Evolutionary conservation across 257 asterid species (phyloP).

Genomic region (Handroanthus guayacan): DNA sequence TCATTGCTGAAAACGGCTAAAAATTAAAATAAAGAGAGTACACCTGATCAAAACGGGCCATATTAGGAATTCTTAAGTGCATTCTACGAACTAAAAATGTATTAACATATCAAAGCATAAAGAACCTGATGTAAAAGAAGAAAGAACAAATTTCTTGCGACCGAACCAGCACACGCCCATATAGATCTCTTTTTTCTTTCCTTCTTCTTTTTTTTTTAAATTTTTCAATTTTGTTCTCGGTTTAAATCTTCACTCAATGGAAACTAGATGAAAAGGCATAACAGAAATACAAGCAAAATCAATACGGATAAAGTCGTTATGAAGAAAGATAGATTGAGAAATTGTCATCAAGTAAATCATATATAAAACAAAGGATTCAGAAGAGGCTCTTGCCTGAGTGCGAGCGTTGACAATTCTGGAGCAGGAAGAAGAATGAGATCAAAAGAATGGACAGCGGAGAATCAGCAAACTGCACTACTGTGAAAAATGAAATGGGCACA

Average conservation of each 20-base stretch:
- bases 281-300: background rate
- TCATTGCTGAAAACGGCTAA: background rate
- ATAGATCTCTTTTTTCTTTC: background rate
- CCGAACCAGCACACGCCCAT: conserved; percentile 1
- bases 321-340: conserved; percentile 20
- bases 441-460: background rate
- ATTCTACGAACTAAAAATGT: background rate
- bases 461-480: conserved; percentile 9
- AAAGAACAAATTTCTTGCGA: background rate
- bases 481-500: background rate
- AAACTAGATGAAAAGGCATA: background rate
- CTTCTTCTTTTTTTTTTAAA: background rate
- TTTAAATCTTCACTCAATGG: conserved; percentile 13
- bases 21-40: background rate
- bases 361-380: too few species aligned
- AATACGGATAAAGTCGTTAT: background rate
- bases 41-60: background rate
- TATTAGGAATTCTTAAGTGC: background rate
- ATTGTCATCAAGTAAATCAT: background rate
- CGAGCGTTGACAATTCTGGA: conserved; percentile 1
- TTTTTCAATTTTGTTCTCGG: background rate
- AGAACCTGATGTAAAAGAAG: background rate
- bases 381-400: conserved; percentile 26
- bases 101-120: background rate
- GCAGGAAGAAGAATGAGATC: background rate